Percentiles rank a stretch among this genome's conserved stretches.
Evolutionary conservation across 176 grass and related monocot genomes (phyloP).

Genomic region (Phoenix dactylifera): DNA sequence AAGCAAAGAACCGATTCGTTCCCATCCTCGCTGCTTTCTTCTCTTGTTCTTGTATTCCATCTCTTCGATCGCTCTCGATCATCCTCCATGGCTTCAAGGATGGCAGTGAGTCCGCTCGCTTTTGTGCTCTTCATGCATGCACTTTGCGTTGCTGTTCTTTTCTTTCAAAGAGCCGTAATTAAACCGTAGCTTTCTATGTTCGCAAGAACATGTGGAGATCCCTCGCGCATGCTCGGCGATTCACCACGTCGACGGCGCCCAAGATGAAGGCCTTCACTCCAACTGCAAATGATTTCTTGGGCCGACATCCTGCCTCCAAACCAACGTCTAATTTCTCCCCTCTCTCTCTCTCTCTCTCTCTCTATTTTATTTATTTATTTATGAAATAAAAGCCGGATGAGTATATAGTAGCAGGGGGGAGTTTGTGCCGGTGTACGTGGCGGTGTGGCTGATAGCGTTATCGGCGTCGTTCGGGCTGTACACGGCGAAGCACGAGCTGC

Average conservation of each 20-base stretch:
- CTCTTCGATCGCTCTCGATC: too few species aligned
- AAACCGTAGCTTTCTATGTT: not conserved
- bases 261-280: slow-evolving; percentile 6
- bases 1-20: too few species aligned
- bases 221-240: not conserved
- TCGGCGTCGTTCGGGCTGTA: slow-evolving; percentile 37
- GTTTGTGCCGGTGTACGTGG: slow-evolving; percentile 57
- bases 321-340: slow-evolving; percentile 1
- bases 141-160: too few species aligned
- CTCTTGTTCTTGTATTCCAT: too few species aligned
- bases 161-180: too few species aligned
- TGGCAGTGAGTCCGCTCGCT: too few species aligned
- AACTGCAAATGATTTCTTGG: not conserved
- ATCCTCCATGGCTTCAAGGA: too few species aligned
- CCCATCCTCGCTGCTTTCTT: too few species aligned
- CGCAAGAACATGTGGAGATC: slow-evolving; percentile 13
- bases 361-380: too few species aligned
- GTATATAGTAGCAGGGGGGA: slow-evolving; percentile 45
- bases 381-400: too few species aligned
- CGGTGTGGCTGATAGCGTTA: slow-evolving; percentile 42
- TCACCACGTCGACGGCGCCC: slow-evolving; percentile 2
- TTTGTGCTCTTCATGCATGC: too few species aligned
- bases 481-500: slow-evolving; percentile 66
- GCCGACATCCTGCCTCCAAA: slow-evolving; percentile 5
- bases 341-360: too few species aligned